phyloP scores from a whole-genome alignment of 495 filamentous ascomycete species.

The Amphirosellinia nigrospora region DNA sequence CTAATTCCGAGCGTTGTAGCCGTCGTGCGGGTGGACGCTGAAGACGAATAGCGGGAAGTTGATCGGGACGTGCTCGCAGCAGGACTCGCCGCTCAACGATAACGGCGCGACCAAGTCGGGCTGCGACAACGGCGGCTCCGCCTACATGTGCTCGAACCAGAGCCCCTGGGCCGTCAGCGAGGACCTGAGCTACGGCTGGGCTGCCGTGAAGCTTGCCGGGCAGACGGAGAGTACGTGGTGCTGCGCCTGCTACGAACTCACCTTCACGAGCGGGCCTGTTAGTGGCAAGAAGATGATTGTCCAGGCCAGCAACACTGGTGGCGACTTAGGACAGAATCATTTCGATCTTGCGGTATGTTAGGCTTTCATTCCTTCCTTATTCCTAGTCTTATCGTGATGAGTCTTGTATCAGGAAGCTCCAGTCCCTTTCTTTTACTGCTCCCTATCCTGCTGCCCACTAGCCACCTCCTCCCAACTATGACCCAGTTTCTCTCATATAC shows the following conservation, averaged over 20 bases:
- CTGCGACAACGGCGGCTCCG: conserved; percentile 60
- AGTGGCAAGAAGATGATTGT: conserved; percentile 69
- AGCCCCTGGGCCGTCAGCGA: conserved; percentile 67
- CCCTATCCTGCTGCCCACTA: background rate
- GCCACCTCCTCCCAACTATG: background rate
- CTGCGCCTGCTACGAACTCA: conserved; percentile 72
- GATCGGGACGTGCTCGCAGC: conserved; percentile 60
- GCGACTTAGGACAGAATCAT: conserved; percentile 63
- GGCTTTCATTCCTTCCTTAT: background rate
- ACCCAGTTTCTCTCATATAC: background rate
- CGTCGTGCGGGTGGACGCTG: conserved; percentile 66
- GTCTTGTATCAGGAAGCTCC: conserved; percentile 46
- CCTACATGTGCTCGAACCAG: conserved; percentile 69
- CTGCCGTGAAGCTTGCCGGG: conserved; percentile 62
- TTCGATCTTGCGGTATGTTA: conserved; percentile 64
- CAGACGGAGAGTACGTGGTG: conserved; percentile 64
- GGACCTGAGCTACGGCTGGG: conserved; percentile 65
- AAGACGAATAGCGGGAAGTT: conserved; percentile 56
- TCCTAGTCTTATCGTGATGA: background rate
- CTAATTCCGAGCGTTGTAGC: no score
- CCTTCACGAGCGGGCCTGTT: conserved; percentile 64
- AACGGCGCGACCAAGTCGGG: conserved; percentile 51
- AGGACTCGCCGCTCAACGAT: conserved; percentile 60
- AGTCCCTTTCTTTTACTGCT: conserved; percentile 32
- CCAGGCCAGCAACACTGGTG: conserved; percentile 71